phyloP scores from a whole-genome alignment of 2,329 filamentous ascomycete species.

The Cadophora luteo-olivacea region DNA sequence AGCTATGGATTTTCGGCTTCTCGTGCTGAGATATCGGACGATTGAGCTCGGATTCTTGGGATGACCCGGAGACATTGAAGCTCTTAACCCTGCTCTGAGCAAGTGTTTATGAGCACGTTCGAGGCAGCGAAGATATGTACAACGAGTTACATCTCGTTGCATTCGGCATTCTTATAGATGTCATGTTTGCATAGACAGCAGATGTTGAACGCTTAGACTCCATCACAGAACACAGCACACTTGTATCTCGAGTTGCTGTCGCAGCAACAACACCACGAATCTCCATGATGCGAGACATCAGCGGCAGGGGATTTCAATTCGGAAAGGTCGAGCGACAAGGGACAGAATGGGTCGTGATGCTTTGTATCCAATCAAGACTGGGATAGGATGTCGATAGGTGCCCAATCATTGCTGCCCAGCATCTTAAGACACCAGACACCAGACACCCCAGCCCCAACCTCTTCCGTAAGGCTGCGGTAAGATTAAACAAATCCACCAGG shows the following conservation, averaged over 20 bases:
- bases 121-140: too few relatives aligned
- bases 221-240: too few relatives aligned
- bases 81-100: not conserved
- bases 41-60: not conserved
- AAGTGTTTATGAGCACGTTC: not conserved
- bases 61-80: slow-evolving; percentile 5
- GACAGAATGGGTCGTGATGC: not conserved
- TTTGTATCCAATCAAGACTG: slow-evolving; percentile 9
- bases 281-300: too few relatives aligned
- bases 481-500: slow-evolving; percentile 3
- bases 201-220: not conserved
- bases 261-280: too few relatives aligned
- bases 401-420: slow-evolving; percentile 21
- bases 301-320: too few relatives aligned
- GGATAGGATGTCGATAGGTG: slow-evolving; percentile 1
- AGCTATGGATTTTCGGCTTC: not conserved
- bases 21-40: not conserved
- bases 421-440: not conserved
- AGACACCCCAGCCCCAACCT: too few relatives aligned
- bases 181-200: not conserved
- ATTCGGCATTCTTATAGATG: not conserved
- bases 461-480: slow-evolving; percentile 15
- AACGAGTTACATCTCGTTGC: too few relatives aligned
- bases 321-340: slow-evolving; percentile 1
- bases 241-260: not conserved